These are phyloP conservation scores for Arabidopsis suecica DNA, from an alignment of 345 rosid species.

Conservation along the genomic window DNA sequence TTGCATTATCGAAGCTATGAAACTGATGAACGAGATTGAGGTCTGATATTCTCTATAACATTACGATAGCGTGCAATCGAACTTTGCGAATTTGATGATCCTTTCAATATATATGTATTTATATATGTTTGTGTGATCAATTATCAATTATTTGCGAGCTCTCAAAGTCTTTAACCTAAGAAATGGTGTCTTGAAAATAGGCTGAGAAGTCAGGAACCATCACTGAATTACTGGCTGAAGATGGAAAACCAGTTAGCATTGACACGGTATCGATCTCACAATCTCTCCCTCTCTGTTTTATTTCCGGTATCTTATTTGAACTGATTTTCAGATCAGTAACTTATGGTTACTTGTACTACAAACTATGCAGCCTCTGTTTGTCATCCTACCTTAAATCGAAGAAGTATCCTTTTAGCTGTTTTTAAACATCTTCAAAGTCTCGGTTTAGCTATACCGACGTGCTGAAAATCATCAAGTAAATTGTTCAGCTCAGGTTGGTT, in stretches of 20 bases:
- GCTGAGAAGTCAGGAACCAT: conserved; percentile 96
- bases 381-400: conserved; percentile 60
- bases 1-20: conserved; percentile 98
- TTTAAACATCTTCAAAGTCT: conserved; percentile 19
- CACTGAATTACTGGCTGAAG: conserved; percentile 73
- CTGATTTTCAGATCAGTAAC: conserved; percentile 17
- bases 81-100: conserved; percentile 3
- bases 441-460: conserved; percentile 10
- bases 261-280: conserved; percentile 62
- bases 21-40: conserved; percentile 98
- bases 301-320: neutral
- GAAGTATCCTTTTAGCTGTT: conserved; percentile 19
- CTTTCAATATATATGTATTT: neutral
- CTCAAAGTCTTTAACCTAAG: conserved; percentile 23
- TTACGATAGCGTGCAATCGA: neutral
- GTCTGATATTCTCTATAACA: conserved; percentile 46
- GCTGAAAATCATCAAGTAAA: conserved; percentile 17
- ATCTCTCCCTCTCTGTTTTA: conserved; percentile 12
- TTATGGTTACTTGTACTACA: neutral
- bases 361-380: conserved; percentile 79
- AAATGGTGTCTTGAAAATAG: conserved; percentile 47
- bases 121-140: neutral
- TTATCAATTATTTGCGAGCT: neutral
- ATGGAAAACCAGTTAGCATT: conserved; percentile 84
- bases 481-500: neutral